Percentiles rank a stretch among this genome's conserved stretches.
Evolutionary conservation across 2,329 filamentous ascomycete species (phyloP).

Genomic region (Diaporthe eres): DNA sequence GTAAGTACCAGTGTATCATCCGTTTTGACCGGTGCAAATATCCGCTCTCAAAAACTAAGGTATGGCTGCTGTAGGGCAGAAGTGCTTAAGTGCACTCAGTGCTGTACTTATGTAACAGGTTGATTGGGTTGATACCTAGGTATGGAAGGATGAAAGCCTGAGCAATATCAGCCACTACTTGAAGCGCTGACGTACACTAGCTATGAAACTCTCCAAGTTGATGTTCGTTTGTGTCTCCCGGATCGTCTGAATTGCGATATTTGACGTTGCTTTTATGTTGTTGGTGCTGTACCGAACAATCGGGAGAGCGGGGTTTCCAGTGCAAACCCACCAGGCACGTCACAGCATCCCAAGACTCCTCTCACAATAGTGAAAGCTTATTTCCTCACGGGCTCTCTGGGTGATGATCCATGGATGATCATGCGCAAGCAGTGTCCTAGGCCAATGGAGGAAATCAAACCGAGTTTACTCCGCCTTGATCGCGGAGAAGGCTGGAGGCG

Average conservation of each 20-base stretch:
- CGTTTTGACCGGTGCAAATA: no score
- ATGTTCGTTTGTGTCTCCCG: not conserved
- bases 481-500: constrained; percentile 27
- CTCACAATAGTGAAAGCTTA: not conserved
- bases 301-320: not conserved
- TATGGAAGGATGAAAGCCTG: no score
- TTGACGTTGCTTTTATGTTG: not conserved
- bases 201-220: no score
- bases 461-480: constrained; percentile 31
- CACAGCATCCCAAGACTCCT: not conserved
- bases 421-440: constrained; percentile 2
- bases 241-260: not conserved
- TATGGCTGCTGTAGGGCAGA: no score
- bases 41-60: no score
- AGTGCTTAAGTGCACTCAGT: no score
- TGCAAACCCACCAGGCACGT: not conserved
- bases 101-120: no score
- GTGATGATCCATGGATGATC: not conserved
- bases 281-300: not conserved
- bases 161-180: no score
- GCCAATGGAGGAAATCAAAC: constrained; percentile 12
- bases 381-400: not conserved
- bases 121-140: no score
- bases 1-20: no score
- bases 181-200: no score